Percentiles rank a stretch among this genome's conserved stretches.
These are phyloP conservation scores for Penicillium angulare DNA, from an alignment of 495 filamentous ascomycete species.

Conservation along the genomic window DNA sequence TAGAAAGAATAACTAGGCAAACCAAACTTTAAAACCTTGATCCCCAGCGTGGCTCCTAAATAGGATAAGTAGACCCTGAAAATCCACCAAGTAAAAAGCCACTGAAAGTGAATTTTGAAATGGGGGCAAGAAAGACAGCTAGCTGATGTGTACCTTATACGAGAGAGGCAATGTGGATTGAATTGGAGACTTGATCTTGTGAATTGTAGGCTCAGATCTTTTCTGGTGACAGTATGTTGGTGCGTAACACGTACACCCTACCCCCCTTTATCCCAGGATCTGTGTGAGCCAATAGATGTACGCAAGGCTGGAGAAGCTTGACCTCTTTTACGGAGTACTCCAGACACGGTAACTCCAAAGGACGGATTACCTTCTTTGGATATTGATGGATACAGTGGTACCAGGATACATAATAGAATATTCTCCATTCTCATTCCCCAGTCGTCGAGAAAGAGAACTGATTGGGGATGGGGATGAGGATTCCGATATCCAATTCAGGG, in stretches of 20 bases:
- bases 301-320: no score
- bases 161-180: background rate
- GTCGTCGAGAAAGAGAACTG: background rate
- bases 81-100: slow-evolving; percentile 10
- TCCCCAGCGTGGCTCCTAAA: slow-evolving; percentile 6
- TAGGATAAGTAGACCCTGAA: slow-evolving; percentile 23
- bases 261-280: slow-evolving; percentile 15
- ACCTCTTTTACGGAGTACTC: no score
- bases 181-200: no score
- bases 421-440: slow-evolving; percentile 20
- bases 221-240: no score
- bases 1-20: slow-evolving; percentile 7
- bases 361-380: no score
- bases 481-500: slow-evolving; percentile 21
- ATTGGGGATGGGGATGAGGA: slow-evolving; percentile 12
- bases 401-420: slow-evolving; percentile 1
- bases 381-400: background rate
- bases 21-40: slow-evolving; percentile 17
- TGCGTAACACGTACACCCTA: no score
- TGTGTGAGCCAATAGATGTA: no score
- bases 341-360: no score
- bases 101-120: no score
- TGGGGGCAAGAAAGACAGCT: background rate
- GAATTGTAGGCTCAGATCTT: no score
- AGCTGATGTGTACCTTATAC: no score